phyloP scores from a whole-genome alignment of 371 early-diverging fungal species.

The Chytridiales sp. region DNA sequence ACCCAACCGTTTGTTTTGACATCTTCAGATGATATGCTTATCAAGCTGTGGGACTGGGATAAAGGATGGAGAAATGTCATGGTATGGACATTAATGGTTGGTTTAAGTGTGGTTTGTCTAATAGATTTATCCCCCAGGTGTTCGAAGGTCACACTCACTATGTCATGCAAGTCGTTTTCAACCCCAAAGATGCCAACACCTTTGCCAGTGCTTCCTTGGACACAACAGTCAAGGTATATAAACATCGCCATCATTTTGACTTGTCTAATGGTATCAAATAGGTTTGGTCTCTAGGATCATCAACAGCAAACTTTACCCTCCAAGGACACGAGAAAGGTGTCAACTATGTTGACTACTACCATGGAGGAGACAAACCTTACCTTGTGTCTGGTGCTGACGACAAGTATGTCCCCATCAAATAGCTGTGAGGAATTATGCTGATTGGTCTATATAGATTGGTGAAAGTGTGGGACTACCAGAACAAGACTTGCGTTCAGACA shows the following conservation, averaged over 20 bases:
- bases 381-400: conserved; percentile 92
- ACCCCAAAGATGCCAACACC: conserved; percentile 96
- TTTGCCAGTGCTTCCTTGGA: conserved; percentile 95
- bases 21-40: conserved; percentile 96
- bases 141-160: conserved; percentile 99
- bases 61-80: conserved; percentile 95
- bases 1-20: conserved; percentile 92
- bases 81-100: conserved; percentile 39
- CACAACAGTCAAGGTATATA: conserved; percentile 77
- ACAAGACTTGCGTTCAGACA: conserved; percentile 95
- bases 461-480: conserved; percentile 99
- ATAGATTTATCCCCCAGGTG: conserved; percentile 10
- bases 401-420: conserved; percentile 46
- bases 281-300: conserved; percentile 84
- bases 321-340: conserved; percentile 95
- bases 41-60: conserved; percentile 99
- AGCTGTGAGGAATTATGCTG: not conserved
- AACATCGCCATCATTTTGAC: not conserved
- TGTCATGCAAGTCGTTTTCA: conserved; percentile 94
- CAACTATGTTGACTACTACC: conserved; percentile 93
- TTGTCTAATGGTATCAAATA: conserved; percentile 27
- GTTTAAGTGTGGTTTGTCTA: not conserved
- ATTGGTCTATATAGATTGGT: conserved; percentile 53
- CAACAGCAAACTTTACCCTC: conserved; percentile 87
- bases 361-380: conserved; percentile 94